Base-by-base conservation (phyloP, 768 basidiomycete species). In the Amanita pallidorosea region DNA sequence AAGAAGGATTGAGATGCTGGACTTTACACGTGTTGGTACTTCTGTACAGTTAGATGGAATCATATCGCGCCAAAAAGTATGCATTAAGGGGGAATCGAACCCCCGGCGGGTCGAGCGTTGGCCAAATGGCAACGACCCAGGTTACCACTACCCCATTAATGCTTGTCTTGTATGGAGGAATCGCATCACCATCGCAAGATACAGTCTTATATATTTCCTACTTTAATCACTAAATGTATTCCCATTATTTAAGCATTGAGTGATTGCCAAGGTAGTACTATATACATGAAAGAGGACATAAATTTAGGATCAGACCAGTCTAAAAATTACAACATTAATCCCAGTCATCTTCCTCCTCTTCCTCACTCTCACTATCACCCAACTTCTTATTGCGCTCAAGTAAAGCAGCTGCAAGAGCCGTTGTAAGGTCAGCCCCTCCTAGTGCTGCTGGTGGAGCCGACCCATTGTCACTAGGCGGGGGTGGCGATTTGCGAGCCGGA, bases 71-170 rank as follows among this genome's bases (percentile, higher is more conserved):
- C 4, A 50, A 44, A 51, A 44, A 18, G 11, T 29, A 9, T 83
- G 82, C 82, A 84, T 84, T 81, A 84, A 84, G 81, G 55, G 83
- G 81, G 83, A 84, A 85, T 85, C 80, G 81, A 85, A 85, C 83
- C 81, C 82, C 81, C 83, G 83, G 83, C 83, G 83, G 83, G 80
- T 84, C 83, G 81, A 79, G 20, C n/a, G n/a, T 15, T 44, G 7
- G 33, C 41, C 50, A 44, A 6, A 61, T 76, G 76, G 75, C 75
- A 77, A 77, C 74, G 73, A 77, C 76, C 76, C 74, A 76, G 76
- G 76, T 76, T 76, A 77, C 74, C 76, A 77, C 76, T 76, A 77
- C 75, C 74, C 75, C 73, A 77, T 75, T 76, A 72, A 76, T 76
- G 74, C 71, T 83, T 85, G n/a, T n/a, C n/a, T n/a, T n/a, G n/a